Evolutionary conservation across 2,329 filamentous ascomycete genomes (phyloP).

Genomic region (Diaporthe batatas): DNA sequence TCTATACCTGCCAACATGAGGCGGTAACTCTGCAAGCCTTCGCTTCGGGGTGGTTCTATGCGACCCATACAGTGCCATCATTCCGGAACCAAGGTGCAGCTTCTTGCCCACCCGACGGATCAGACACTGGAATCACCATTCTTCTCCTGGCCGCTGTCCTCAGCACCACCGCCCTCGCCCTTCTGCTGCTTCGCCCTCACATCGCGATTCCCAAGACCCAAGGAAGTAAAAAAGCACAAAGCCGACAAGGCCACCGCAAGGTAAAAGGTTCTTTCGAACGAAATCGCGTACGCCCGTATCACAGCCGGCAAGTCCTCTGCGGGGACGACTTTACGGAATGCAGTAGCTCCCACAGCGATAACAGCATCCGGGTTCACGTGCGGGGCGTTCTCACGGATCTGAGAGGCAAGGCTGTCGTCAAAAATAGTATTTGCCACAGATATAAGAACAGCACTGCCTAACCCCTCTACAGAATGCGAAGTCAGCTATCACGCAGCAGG

Average conservation of each 20-base stretch:
- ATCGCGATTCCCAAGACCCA: conserved; percentile 62
- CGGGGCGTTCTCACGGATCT: conserved; percentile 47
- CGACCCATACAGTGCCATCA: not conserved
- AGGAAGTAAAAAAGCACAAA: conserved; percentile 52
- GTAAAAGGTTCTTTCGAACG: conserved; percentile 56
- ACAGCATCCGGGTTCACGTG: conserved; percentile 47
- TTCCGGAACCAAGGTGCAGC: not conserved
- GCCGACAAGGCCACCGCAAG: conserved; percentile 52
- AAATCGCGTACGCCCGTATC: conserved; percentile 54
- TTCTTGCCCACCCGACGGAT: not conserved
- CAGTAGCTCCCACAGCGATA: conserved; percentile 54
- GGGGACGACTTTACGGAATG: conserved; percentile 52
- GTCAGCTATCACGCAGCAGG: not conserved
- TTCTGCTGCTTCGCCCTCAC: conserved; percentile 49
- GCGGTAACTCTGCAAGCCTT: no score
- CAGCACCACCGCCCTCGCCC: not conserved
- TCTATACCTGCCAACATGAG: not conserved
- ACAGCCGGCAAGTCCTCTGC: conserved; percentile 50
- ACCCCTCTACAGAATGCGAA: conserved; percentile 37
- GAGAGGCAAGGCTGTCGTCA: conserved; percentile 45
- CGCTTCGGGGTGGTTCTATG: no score
- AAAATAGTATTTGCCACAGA: conserved; percentile 48
- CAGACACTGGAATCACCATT: not conserved
- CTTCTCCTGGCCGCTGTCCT: not conserved
- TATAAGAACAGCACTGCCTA: conserved; percentile 47